These are phyloP conservation scores for Salix purpurea DNA, from an alignment of 345 rosid genomes.

Conservation along the genomic window DNA sequence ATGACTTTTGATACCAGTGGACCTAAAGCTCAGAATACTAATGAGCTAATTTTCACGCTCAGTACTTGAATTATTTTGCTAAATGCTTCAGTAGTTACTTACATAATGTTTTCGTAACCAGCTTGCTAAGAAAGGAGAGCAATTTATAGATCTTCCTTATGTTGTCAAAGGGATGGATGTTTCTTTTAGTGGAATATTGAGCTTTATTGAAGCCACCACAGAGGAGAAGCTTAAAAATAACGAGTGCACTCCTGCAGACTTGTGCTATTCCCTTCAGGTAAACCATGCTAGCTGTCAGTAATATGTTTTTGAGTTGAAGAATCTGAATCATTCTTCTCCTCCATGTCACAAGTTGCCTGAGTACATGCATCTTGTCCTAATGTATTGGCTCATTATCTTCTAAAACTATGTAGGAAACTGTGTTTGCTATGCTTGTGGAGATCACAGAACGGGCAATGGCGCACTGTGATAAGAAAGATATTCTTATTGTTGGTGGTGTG, in stretches of 20 bases:
- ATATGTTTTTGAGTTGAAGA: not conserved
- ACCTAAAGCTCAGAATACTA: not conserved
- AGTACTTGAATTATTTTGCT: not conserved
- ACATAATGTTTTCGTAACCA: conserved; percentile 23
- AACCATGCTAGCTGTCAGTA: not conserved
- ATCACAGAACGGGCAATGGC: conserved; percentile 98
- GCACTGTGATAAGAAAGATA: conserved; percentile 84
- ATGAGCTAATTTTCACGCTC: not conserved
- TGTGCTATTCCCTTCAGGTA: conserved; percentile 96
- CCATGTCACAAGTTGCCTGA: not conserved
- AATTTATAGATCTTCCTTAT: conserved; percentile 85
- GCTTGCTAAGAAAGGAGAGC: conserved; percentile 95
- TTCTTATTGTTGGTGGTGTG: conserved; percentile 91
- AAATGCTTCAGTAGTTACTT: conserved; percentile 1
- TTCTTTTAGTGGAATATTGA: conserved; percentile 89
- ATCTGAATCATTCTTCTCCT: not conserved
- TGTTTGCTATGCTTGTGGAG: conserved; percentile 95
- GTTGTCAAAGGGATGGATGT: conserved; percentile 99
- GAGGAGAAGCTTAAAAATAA: conserved; percentile 77
- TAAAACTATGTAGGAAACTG: conserved; percentile 52
- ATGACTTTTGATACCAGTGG: not conserved
- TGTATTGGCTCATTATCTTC: not conserved
- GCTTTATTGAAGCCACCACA: conserved; percentile 78
- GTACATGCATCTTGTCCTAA: not conserved
- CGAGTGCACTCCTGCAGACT: conserved; percentile 86